Evolutionary conservation across 2,329 filamentous ascomycete species (phyloP).

Genomic region (Beauveria medogensis): DNA sequence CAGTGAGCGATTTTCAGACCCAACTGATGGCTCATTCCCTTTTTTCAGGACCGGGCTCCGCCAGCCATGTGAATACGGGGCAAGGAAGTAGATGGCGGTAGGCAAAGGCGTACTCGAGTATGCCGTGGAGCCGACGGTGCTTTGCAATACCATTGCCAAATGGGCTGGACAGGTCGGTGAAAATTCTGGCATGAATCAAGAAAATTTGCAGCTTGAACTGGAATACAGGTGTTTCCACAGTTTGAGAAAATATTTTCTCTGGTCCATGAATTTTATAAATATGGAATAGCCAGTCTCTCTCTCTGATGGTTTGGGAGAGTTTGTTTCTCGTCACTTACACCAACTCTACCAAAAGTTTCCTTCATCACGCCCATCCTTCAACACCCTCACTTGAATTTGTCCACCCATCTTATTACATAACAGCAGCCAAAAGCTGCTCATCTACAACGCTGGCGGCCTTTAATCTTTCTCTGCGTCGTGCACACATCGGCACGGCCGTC

Average conservation of each 20-base stretch:
- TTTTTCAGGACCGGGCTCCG: background rate
- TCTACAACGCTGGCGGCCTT: constrained; percentile 11
- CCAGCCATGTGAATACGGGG: background rate
- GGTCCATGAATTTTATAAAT: background rate
- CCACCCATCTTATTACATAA: too few species aligned
- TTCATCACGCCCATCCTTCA: background rate
- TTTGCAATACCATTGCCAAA: background rate
- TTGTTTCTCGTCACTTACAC: background rate
- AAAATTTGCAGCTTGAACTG: background rate
- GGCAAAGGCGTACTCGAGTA: background rate
- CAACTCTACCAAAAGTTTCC: background rate
- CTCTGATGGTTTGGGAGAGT: too few species aligned
- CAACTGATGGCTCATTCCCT: background rate
- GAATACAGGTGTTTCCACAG: background rate
- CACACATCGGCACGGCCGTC: constrained; percentile 2
- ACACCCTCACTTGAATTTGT: background rate
- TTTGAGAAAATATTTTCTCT: background rate
- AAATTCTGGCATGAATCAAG: background rate
- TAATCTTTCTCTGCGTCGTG: background rate
- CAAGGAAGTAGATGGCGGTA: background rate
- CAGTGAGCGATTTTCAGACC: background rate
- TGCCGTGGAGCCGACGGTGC: background rate
- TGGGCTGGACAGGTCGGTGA: background rate
- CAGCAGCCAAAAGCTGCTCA: constrained; percentile 4
- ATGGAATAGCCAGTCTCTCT: background rate